A percentile compares a stretch with the other conserved stretches of the same genome.
Evolutionary conservation across 2,329 filamentous ascomycete species (phyloP).

Genomic region (Beauveria varroae): DNA sequence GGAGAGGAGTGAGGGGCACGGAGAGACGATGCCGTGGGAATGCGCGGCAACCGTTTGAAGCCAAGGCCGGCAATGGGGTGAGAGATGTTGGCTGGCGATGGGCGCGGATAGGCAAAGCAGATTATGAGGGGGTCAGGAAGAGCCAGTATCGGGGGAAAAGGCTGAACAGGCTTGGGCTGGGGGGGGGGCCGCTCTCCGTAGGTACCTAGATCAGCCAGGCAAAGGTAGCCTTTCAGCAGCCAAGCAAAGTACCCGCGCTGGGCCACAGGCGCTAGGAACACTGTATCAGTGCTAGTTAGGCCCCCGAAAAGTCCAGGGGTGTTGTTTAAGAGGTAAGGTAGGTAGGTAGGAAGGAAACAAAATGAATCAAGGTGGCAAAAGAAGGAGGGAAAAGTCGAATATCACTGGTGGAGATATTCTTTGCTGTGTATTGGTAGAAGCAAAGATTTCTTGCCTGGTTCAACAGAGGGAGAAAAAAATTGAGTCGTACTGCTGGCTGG

Average conservation of each 20-base stretch:
- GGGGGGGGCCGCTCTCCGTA: neutral
- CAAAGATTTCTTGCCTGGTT: neutral
- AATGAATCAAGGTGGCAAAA: neutral
- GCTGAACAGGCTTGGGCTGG: neutral
- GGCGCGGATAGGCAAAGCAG: conserved; percentile 6
- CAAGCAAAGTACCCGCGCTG: neutral
- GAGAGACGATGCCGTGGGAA: conserved; percentile 2
- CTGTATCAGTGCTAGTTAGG: neutral
- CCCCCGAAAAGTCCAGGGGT: neutral
- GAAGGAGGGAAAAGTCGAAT: neutral
- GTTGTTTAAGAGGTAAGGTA: neutral
- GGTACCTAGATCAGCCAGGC: no score
- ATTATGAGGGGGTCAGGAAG: conserved; percentile 10
- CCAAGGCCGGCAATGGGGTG: conserved; percentile 6
- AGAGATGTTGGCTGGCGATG: conserved; percentile 4
- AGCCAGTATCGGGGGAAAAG: neutral
- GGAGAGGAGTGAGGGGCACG: conserved; percentile 1
- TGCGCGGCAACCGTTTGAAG: neutral
- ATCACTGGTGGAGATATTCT: neutral
- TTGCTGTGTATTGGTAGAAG: neutral
- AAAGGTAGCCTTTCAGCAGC: neutral
- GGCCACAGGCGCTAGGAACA: neutral
- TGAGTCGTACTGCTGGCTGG: neutral
- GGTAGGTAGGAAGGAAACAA: neutral
- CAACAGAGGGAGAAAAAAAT: neutral